Evolutionary conservation across 164 flowering plant genomes (phyloP).

Genomic region (Malania oleifera): DNA sequence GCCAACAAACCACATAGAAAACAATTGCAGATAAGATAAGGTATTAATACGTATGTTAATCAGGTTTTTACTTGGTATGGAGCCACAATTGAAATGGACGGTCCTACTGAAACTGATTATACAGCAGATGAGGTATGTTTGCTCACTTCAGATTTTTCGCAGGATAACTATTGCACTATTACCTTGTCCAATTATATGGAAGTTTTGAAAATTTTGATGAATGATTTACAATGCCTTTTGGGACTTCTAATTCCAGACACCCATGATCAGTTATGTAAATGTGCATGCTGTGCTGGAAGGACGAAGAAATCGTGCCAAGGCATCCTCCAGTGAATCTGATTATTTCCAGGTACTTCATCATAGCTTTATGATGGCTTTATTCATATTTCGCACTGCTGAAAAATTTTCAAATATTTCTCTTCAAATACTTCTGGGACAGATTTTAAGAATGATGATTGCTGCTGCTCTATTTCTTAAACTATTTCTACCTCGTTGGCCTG

Average conservation of each 20-base stretch:
- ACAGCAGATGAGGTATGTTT: constrained; percentile 81
- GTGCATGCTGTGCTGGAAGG: constrained; percentile 90
- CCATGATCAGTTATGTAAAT: constrained; percentile 90
- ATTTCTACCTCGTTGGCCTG: no score
- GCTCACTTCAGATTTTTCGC: not conserved
- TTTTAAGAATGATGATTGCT: no score
- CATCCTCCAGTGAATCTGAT: constrained; percentile 44
- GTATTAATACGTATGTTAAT: no score
- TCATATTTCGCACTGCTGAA: no score
- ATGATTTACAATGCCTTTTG: not conserved
- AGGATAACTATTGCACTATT: not conserved
- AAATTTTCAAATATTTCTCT: no score
- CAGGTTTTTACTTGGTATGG: constrained; percentile 97
- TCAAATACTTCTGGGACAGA: no score
- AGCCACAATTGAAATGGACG: constrained; percentile 87
- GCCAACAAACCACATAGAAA: no score
- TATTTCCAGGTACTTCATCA: constrained; percentile 49
- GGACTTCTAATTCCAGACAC: constrained; percentile 51
- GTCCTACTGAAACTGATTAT: constrained; percentile 81
- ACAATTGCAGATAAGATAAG: no score
- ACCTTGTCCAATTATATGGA: not conserved
- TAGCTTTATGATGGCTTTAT: not conserved
- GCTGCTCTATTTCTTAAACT: no score
- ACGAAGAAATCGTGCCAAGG: constrained; percentile 81
- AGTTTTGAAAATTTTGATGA: not conserved